phyloP scores from a whole-genome alignment of 2,329 filamentous ascomycete species.

The Neopestalotiopsis sp. region DNA sequence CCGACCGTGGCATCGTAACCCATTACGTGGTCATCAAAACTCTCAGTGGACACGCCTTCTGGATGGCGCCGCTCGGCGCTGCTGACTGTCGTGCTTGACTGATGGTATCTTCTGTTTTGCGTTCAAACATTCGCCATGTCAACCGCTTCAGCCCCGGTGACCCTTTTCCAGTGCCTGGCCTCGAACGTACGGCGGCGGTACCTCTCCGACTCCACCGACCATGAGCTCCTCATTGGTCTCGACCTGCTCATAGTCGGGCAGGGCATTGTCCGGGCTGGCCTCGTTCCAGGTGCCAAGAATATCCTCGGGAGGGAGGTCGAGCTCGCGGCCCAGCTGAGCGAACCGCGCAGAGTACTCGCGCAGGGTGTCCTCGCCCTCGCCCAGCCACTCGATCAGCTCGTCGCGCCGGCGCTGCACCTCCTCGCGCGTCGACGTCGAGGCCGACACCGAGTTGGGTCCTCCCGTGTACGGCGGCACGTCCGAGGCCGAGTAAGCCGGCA shows the following conservation, averaged over 20 bases:
- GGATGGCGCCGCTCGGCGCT: background rate
- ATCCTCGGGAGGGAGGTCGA: slow-evolving; percentile 33
- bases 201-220: slow-evolving; percentile 38
- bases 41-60: background rate
- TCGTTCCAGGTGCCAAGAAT: slow-evolving; percentile 38
- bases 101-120: background rate
- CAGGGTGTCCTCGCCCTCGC: slow-evolving; percentile 37
- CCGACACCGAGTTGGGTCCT: slow-evolving; percentile 30
- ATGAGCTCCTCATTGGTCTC: slow-evolving; percentile 37
- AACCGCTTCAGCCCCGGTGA: background rate
- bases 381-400: slow-evolving; percentile 35
- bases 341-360: slow-evolving; percentile 38
- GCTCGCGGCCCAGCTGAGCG: slow-evolving; percentile 33
- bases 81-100: background rate
- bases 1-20: background rate
- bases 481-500: slow-evolving; percentile 34
- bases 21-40: background rate
- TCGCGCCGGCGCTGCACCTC: slow-evolving; percentile 34
- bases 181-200: slow-evolving; percentile 32
- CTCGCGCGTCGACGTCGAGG: slow-evolving; percentile 30
- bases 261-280: slow-evolving; percentile 36
- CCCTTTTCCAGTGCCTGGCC: slow-evolving; percentile 18
- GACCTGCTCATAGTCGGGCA: slow-evolving; percentile 35
- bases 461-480: slow-evolving; percentile 34
- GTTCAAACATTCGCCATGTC: background rate